These are phyloP conservation scores for Pseudogymnoascus sp. DNA, from an alignment of 2,329 filamentous ascomycete genomes.

Conservation along the genomic window DNA sequence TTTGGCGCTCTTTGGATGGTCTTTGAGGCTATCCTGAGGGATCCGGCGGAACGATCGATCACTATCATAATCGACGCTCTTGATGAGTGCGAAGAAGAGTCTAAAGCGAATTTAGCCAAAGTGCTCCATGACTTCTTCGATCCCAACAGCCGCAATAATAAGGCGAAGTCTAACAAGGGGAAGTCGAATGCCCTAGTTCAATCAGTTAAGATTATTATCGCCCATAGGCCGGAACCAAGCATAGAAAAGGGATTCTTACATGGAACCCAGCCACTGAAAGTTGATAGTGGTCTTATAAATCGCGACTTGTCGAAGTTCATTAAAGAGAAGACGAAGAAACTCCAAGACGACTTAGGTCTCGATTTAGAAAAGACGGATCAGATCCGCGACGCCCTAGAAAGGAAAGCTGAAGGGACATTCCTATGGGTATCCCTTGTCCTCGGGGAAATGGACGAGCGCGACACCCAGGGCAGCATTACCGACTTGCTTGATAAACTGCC, in stretches of 20 bases:
- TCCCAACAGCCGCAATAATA: neutral
- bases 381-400: neutral
- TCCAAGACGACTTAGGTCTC: neutral
- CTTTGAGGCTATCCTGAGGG: neutral
- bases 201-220: neutral
- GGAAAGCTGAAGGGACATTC: conserved; percentile 29
- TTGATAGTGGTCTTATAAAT: neutral
- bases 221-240: neutral
- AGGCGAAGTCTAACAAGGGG: neutral
- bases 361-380: neutral
- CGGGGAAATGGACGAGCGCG: conserved; percentile 20
- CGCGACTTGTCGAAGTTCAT: neutral
- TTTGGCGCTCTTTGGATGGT: conserved; percentile 5
- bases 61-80: conserved; percentile 7
- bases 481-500: neutral
- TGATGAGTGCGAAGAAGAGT: conserved; percentile 6
- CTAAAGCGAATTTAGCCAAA: neutral
- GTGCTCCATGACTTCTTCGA: neutral
- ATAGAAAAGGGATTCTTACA: neutral
- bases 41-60: neutral
- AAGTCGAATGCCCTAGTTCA: neutral
- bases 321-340: neutral
- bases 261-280: neutral
- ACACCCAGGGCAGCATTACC: neutral
- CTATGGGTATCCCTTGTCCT: conserved; percentile 34